Base-by-base conservation (phyloP, 192 early-diverging fungal genomes). In the Geranomyces variabilis region DNA sequence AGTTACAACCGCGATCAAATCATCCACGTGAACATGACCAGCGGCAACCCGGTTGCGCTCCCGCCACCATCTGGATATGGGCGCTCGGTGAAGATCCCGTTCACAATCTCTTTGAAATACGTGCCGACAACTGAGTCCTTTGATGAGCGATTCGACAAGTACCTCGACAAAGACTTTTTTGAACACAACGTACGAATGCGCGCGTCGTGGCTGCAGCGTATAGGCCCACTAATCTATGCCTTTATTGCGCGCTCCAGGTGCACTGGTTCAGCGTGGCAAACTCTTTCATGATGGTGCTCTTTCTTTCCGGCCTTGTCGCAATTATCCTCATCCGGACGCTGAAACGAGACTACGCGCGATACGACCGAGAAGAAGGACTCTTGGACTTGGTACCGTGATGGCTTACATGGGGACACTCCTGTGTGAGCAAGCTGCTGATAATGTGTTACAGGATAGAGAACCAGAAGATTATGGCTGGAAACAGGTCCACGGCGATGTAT, bases 201-300 rank as follows among this genome's bases (percentile, higher is more conserved):
- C 46, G n/a, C n/a, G n/a, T n/a, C n/a, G 36, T 3, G 36, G 10
- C 51, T 53, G 51, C 51, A n/a, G 26, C 51, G 15, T 9, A 15
- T 53, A 53, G 51, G 3, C 21, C 26, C 26, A 6, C 51, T 53
- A 26, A 53, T 17, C 4, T 24, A n/a, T 15, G 51, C 15, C 36
- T 7, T 10, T 41, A 10, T 10, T 41, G 3, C 36, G 36, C 26
- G 15, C 57, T 0, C 8, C 76, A 92, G 88, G 84, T 93, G 63
- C 95, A 97, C 71, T 97, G 95, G 95, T 94, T 97, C 76, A 91
- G 90, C 58, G 83, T 98, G 66, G 88, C 95, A 47, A 96, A 98
- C 83, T 96, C 95, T 17, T 89, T 92, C 59, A 88, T 96, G 71
- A 94, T 98, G 75, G 94, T 97, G 12, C 72, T 97, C 1, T 93